Conservation (phyloP, 768 basidiomycete genomes). For the Mycena galericulata region DNA sequence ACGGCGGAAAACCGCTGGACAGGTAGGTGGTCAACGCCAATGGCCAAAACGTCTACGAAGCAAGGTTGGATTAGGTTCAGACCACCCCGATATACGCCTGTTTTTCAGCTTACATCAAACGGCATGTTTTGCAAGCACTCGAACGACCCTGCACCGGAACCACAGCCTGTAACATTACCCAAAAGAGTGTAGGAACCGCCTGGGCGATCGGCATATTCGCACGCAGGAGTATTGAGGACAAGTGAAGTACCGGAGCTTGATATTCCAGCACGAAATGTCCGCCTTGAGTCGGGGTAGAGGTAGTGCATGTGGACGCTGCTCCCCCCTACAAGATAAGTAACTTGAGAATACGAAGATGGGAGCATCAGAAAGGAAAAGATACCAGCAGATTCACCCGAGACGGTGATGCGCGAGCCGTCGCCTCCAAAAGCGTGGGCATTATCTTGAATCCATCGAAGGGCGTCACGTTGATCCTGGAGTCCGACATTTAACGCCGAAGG, state of each 20-base stretch:
- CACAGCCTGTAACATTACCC: conserved; percentile 10
- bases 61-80: neutral
- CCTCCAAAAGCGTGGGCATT: conserved; percentile 6
- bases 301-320: conserved; percentile 13
- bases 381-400: neutral
- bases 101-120: conserved; percentile 1
- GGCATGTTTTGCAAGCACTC: too few relatives aligned
- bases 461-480: conserved; percentile 15
- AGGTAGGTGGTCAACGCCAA: neutral
- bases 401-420: too few relatives aligned
- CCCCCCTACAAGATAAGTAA: neutral
- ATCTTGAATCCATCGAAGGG: conserved; percentile 15
- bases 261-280: conserved; percentile 7
- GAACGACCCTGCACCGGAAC: conserved; percentile 10
- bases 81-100: neutral
- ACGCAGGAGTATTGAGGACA: conserved; percentile 7
- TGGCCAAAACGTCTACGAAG: too few relatives aligned
- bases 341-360: neutral
- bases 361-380: neutral
- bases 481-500: too few relatives aligned
- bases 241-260: conserved; percentile 11
- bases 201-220: too few relatives aligned
- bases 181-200: neutral
- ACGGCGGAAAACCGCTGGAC: neutral
- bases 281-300: too few relatives aligned